phyloP scores from a whole-genome alignment of 2,329 filamentous ascomycete species.

The Dothideomycetes sp. region DNA sequence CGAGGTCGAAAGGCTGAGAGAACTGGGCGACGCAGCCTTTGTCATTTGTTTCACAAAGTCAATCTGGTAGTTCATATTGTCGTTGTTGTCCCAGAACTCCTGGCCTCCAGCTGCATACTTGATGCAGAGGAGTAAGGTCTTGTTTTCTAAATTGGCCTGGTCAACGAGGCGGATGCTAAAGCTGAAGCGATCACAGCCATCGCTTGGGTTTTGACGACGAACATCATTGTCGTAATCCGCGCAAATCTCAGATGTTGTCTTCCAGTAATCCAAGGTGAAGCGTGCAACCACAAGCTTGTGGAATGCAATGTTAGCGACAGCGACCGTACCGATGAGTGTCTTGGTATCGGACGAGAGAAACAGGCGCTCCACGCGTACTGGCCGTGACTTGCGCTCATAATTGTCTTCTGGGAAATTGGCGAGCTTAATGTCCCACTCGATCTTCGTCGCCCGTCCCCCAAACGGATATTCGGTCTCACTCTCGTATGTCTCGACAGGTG shows the following conservation, averaged over 20 bases:
- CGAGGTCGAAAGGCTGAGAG: slow-evolving; percentile 20
- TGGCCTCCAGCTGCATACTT: slow-evolving; percentile 74
- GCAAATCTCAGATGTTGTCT: slow-evolving; percentile 86
- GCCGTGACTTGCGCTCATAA: slow-evolving; percentile 49
- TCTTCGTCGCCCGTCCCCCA: slow-evolving; percentile 39
- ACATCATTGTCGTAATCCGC: slow-evolving; percentile 82
- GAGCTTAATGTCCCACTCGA: slow-evolving; percentile 80
- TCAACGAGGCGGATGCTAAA: slow-evolving; percentile 92
- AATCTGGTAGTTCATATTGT: slow-evolving; percentile 76
- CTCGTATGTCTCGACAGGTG: slow-evolving; percentile 79
- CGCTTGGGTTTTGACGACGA: slow-evolving; percentile 47
- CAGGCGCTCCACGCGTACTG: slow-evolving; percentile 74
- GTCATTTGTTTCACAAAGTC: slow-evolving; percentile 78
- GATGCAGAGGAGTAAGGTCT: slow-evolving; percentile 86
- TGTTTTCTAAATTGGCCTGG: slow-evolving; percentile 79
- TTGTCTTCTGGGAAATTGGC: slow-evolving; percentile 69
- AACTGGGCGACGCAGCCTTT: slow-evolving; percentile 30
- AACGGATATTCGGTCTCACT: slow-evolving; percentile 89
- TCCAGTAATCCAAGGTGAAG: slow-evolving; percentile 97
- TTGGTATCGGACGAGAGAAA: slow-evolving; percentile 85
- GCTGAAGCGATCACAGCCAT: slow-evolving; percentile 76
- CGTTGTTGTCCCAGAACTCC: slow-evolving; percentile 95
- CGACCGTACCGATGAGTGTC: slow-evolving; percentile 70
- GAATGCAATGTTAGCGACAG: slow-evolving; percentile 81
- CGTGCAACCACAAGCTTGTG: slow-evolving; percentile 81